These are phyloP conservation scores for Sporothrix pseudoabietina DNA, from an alignment of 2,329 filamentous ascomycete genomes.

Conservation along the genomic window DNA sequence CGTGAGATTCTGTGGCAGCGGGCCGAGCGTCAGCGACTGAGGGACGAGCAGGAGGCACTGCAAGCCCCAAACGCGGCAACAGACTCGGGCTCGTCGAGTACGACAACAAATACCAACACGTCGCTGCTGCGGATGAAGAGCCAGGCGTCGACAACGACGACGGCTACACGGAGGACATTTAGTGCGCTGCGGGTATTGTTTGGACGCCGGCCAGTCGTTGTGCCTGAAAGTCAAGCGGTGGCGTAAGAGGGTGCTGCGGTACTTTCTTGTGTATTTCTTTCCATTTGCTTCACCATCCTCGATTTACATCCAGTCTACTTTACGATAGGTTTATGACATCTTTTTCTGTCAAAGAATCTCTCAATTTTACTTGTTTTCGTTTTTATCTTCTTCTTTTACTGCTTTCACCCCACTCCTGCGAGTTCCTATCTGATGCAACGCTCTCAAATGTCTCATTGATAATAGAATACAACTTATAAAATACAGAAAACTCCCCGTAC, in stretches of 20 bases:
- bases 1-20: constrained; percentile 42
- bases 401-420: not conserved
- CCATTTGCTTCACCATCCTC: not conserved
- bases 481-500: not conserved
- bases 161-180: constrained; percentile 17
- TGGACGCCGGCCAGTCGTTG: constrained; percentile 2
- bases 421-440: not conserved
- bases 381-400: not conserved
- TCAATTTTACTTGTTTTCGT: not conserved
- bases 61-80: not conserved
- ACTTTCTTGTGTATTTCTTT: not conserved
- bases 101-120: constrained; percentile 19
- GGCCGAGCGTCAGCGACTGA: constrained; percentile 35
- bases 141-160: not conserved
- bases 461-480: not conserved
- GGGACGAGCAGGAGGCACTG: constrained; percentile 31
- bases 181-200: constrained; percentile 9
- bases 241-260: not conserved
- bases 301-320: not conserved
- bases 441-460: not conserved
- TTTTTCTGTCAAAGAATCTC: not conserved
- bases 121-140: constrained; percentile 23
- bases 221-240: not conserved
- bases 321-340: not conserved
- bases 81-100: constrained; percentile 21